Base-by-base conservation (phyloP, 495 filamentous ascomycete species). In the Penicillium pulvis region DNA sequence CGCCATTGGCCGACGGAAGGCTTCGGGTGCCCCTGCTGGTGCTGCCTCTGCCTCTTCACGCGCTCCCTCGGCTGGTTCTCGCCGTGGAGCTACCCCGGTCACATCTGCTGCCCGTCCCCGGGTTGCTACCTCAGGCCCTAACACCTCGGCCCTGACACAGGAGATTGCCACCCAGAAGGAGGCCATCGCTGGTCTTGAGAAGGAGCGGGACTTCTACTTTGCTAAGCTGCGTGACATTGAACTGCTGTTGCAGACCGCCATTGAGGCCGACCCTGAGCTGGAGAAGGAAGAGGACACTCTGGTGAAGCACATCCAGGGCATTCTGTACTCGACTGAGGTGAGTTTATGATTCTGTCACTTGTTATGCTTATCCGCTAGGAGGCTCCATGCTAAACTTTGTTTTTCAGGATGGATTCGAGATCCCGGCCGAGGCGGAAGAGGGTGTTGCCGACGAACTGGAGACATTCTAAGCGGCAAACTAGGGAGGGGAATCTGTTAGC, bases 121-220 rank as follows among this genome's bases (percentile, higher is more conserved):
- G n/a, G 73, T 75, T 33, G 69, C 67, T 43, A 70, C 66, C 1
- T 81, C 75, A 39, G 78, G 79, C 54, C 83, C 83, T 28, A 85
- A 79, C 33, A 82, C 78, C 26, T 80, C 88, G 9, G 91, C 84
- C 3, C 77, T 98, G 58, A 79, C 87, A 65, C 83, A 90, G 67
- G 93, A 97, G 81, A 92, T 91, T 70, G 78, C 80, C 42, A 87
- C 87, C 35, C 79, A 97, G 60, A 95, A 93, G 81, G 89, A 93
- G 73, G 91, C 85, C 1, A 90, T 95, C 23, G 79, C 81, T n/a
- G 91, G 91, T 5, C 79, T 96, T 47, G 91, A 96, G 80, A 89
- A 91, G 69, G 94, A 98, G 79, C 81, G 94, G 51, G 94, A 98
- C 73, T 98, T 98, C 75, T 98, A 98, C 80, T 98, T 98, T 72